Conservation (phyloP, 257 asterid genomes). For the Nicotiana benthamiana region DNA sequence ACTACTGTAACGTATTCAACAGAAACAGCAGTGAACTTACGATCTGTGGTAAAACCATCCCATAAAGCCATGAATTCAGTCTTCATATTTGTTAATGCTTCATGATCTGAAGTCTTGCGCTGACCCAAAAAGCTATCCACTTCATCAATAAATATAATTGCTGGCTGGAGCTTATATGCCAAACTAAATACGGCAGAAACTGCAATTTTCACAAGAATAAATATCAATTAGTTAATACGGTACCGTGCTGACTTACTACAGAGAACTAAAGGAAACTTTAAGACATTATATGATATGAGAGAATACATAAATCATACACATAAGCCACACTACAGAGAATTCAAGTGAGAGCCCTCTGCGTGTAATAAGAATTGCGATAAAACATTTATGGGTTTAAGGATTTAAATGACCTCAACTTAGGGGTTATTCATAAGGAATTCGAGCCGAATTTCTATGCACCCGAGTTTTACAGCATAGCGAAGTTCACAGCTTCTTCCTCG, state of each 20-base stretch:
- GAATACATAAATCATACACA: not conserved
- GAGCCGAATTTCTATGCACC: not conserved
- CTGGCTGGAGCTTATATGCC: slow-evolving; percentile 96
- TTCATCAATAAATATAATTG: slow-evolving; percentile 91
- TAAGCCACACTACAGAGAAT: not conserved
- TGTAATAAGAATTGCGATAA: not conserved
- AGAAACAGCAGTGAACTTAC: slow-evolving; percentile 32
- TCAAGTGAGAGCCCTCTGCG: not conserved
- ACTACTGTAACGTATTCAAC: not conserved
- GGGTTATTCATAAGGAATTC: not conserved
- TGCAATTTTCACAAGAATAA: slow-evolving; percentile 22
- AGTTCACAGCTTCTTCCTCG: not conserved
- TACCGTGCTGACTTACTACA: not conserved
- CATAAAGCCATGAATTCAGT: slow-evolving; percentile 98
- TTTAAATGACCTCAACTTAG: not conserved
- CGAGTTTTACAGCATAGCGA: not conserved
- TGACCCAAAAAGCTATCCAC: slow-evolving; percentile 96
- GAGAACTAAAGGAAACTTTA: not conserved
- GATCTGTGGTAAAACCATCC: slow-evolving; percentile 98
- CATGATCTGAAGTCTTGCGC: slow-evolving; percentile 77
- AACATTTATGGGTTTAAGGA: not conserved
- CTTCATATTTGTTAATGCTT: slow-evolving; percentile 84
- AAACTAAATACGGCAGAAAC: slow-evolving; percentile 94
- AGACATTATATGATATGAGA: not conserved
- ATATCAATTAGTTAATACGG: not conserved